phyloP scores from a whole-genome alignment of 1,284 basidiomycete species.

The Apiotrichum veenhuisii region DNA sequence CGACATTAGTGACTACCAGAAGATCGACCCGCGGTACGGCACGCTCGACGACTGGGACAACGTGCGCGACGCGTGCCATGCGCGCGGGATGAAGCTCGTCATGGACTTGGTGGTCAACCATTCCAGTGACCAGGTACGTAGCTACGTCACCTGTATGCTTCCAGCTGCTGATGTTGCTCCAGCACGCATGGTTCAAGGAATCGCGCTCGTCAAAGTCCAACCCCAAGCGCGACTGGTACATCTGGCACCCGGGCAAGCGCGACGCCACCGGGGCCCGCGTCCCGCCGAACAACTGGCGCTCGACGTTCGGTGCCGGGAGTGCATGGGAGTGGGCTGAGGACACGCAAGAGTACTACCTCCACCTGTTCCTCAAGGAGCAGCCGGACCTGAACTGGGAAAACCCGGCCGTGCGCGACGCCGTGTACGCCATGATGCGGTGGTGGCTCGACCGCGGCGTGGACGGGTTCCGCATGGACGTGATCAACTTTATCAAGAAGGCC shows the following conservation, averaged over 20 bases:
- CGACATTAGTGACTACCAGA: conserved; percentile 49
- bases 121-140: conserved; percentile 28
- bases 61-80: conserved; percentile 43
- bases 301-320: conserved; percentile 46
- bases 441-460: conserved; percentile 53
- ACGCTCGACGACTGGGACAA: conserved; percentile 50
- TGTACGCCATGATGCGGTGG: conserved; percentile 50
- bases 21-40: conserved; percentile 50
- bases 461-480: conserved; percentile 27
- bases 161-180: conserved; percentile 17
- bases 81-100: conserved; percentile 49
- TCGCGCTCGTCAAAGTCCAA: conserved; percentile 43
- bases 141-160: background rate
- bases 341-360: conserved; percentile 51
- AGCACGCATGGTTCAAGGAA: conserved; percentile 33
- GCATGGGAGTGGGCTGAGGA: conserved; percentile 52
- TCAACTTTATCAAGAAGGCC: conserved; percentile 48
- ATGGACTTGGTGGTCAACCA: conserved; percentile 54
- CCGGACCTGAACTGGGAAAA: conserved; percentile 52
- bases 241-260: conserved; percentile 47
- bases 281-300: conserved; percentile 53
- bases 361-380: conserved; percentile 39
- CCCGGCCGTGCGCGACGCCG: conserved; percentile 38
- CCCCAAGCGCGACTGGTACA: conserved; percentile 53
- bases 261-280: conserved; percentile 37